Evolutionary conservation across 1,284 basidiomycete species (phyloP).

Genomic region (Mycena citricolor): DNA sequence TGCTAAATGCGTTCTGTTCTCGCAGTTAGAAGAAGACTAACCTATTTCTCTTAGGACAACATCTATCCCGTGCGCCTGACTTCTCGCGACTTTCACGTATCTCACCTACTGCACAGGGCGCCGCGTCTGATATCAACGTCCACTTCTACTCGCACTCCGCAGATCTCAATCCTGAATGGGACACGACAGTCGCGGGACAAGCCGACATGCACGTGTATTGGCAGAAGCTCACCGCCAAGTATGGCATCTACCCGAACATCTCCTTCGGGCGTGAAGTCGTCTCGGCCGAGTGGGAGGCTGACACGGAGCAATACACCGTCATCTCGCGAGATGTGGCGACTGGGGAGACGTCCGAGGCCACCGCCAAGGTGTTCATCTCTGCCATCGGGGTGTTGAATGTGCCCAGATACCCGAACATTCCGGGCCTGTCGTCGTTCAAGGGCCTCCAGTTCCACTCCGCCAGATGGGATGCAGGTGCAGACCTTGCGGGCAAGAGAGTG

Average conservation of each 20-base stretch:
- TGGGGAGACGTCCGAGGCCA: slow-evolving; percentile 5
- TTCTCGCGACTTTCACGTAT: neutral
- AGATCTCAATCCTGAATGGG: slow-evolving; percentile 36
- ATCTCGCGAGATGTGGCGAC: slow-evolving; percentile 28
- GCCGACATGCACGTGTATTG: slow-evolving; percentile 35
- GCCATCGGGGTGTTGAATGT: slow-evolving; percentile 43
- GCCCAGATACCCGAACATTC: slow-evolving; percentile 38
- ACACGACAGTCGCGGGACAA: slow-evolving; percentile 30
- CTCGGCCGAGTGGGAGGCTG: slow-evolving; percentile 40
- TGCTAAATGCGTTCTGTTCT: neutral
- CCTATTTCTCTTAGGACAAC: neutral
- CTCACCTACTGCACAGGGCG: slow-evolving; percentile 24
- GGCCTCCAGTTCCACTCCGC: slow-evolving; percentile 51
- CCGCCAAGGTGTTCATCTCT: slow-evolving; percentile 42
- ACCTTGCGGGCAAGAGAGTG: slow-evolving; percentile 43
- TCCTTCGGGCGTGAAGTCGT: slow-evolving; percentile 15
- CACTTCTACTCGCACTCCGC: slow-evolving; percentile 38
- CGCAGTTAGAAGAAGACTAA: neutral
- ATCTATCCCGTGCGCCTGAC: slow-evolving; percentile 2
- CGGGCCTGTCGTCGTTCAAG: slow-evolving; percentile 40
- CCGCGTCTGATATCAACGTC: slow-evolving; percentile 31
- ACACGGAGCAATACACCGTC: slow-evolving; percentile 35
- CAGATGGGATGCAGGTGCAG: slow-evolving; percentile 42
- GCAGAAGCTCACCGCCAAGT: slow-evolving; percentile 29
- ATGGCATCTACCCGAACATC: slow-evolving; percentile 19